Evolutionary conservation across 23 red algal genomes (phyloP), one percentile per base, ranked within the genome.

Genomic region (Gracilaria gracilis): DNA sequence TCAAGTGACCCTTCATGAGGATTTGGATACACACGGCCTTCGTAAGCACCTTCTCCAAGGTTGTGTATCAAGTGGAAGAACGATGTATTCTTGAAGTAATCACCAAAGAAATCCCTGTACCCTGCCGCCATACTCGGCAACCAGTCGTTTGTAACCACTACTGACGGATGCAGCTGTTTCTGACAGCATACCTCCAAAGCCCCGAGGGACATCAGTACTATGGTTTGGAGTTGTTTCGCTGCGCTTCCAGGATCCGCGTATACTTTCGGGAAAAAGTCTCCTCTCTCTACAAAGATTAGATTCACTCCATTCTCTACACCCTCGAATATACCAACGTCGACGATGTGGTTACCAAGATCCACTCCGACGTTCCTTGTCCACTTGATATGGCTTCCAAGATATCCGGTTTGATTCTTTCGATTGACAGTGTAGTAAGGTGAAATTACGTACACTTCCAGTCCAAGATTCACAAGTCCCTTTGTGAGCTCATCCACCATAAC

Each of bases 31-130:
- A 94, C 80, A 35, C 97, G 71, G 39, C 97, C 97, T 82, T 99
- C 97, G 61, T 99, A 99, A 4, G 88, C 94, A 19, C 85, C 93
- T 59, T 94, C 93, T 35, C 97, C 97, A 57, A 99, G 84, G 79
- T 99, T 99, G 71, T 99, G 97, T 44, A 99, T 84, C 19, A 99
- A 65, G 57, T 99, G 97, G 84, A 99, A 99, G 78, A 99, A 99
- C 29, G 81, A 94, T 27, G 97, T 99, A 61, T 96, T 57, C 48
- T 96, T 83, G 89, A 95, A 99, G 81, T 95, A 99, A 24, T 86
- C 72, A 31, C 94, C 97, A 86, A 99, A 99, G 62, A 96, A 99
- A 16, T 95, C 86, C 23, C 88, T 84, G 71, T 99, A 99, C 6
- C 88, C 97, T 20, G 97, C 88, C 12, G 94, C 90, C 88, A 99